Base-by-base conservation (phyloP, 176 grass and related monocot species). In the Aegilops umbellulata region DNA sequence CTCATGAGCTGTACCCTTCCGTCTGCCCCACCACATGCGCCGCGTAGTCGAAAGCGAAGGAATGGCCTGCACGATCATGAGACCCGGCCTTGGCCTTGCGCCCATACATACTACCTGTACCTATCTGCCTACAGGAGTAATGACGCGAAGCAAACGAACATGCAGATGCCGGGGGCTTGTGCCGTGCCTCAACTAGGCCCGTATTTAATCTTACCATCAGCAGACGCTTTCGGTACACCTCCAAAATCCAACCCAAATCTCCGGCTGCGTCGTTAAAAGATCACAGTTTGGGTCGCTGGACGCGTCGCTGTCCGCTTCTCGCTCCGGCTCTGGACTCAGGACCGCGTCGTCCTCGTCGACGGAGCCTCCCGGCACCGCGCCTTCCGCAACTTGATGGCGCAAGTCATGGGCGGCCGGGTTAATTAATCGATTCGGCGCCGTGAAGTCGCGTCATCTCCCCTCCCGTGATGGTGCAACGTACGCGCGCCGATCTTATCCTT, bases 111-210 rank as follows among this genome's bases (percentile, higher is more conserved):
- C 85, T 7, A 23, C 0, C 16, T 53, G 49, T 30, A 16, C n/a
- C 77, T 76, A 31, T 27, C 80, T 83, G 57, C 72, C 80, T 27
- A 47, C 23, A 78, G 79, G 23, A 87, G 80, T 90, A 87, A 83
- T 60, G 80, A 68, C 78, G 60, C 89, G 27, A 60, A 27, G 80
- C 66, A 58, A 3, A 39, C n/a, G 69, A 82, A 86, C 88, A 38
- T 77, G 88, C 62, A 11, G 67, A 46, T 90, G 65, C 80, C 78
- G 62, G 70, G 8, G 17, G 60, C 76, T 36, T 51, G 27, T 7
- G 64, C 77, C 57, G 27, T 7, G 64, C 76, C 55, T 30, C 77
- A 89, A 24, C 55, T 72, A 71, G 86, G 58, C 35, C 80, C 35
- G 12, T 46, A 46, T 16, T 78, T 32, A 61, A 64, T 58, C 81